Percentiles rank a stretch among this genome's conserved stretches.
These are phyloP conservation scores for Podaxis sp. DNA, from an alignment of 768 basidiomycete genomes.

Conservation along the genomic window DNA sequence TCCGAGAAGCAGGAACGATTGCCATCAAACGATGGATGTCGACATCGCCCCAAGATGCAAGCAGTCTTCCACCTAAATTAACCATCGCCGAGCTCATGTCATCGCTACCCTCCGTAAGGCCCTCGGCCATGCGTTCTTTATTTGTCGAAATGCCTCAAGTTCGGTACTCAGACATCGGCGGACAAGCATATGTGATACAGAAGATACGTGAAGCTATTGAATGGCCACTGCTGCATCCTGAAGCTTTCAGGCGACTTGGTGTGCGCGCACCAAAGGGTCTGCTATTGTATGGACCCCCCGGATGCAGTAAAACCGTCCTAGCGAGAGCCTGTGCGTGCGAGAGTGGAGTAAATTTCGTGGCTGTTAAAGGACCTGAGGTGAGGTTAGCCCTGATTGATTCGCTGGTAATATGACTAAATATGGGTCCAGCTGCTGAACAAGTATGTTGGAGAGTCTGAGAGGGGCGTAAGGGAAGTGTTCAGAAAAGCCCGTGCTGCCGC, in stretches of 20 bases:
- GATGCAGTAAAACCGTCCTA: conserved; percentile 95
- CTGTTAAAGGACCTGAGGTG: conserved; percentile 97
- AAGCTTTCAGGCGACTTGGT: conserved; percentile 84
- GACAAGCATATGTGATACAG: conserved; percentile 77
- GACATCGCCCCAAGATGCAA: conserved; percentile 16
- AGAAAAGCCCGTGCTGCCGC: conserved; percentile 91
- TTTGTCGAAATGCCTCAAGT: conserved; percentile 85
- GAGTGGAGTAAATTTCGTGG: conserved; percentile 93
- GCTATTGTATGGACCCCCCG: conserved; percentile 91
- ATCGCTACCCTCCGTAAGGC: conserved; percentile 78
- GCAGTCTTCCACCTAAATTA: conserved; percentile 32
- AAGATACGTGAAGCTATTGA: conserved; percentile 90
- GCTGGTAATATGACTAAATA: background rate
- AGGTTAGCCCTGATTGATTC: conserved; percentile 17
- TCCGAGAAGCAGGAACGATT: conserved; percentile 88
- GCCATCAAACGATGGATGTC: conserved; percentile 80
- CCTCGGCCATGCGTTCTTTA: conserved; percentile 92
- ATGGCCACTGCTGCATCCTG: conserved; percentile 89
- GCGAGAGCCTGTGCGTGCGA: conserved; percentile 92
- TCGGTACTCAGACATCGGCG: conserved; percentile 86
- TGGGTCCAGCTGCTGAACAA: conserved; percentile 83
- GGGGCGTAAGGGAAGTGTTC: conserved; percentile 93
- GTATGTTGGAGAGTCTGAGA: conserved; percentile 96
- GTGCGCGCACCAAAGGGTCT: conserved; percentile 88
- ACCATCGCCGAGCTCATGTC: conserved; percentile 61